Conservation (phyloP, 805 yeast species). For the Saccharomycopsis synnaedendra region DNA sequence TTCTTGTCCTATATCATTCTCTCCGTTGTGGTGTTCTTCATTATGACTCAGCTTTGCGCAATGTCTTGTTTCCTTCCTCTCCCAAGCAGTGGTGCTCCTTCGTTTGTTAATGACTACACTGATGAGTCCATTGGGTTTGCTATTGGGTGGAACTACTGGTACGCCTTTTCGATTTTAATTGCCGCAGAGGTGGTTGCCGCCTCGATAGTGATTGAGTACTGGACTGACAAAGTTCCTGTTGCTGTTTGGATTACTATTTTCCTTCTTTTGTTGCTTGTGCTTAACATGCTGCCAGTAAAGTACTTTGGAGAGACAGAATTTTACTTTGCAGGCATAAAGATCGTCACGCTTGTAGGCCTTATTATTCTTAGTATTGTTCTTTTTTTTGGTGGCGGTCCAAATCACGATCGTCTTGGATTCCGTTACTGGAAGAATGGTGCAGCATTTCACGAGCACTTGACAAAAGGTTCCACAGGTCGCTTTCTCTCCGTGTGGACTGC, state of each 20-base stretch:
- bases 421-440: conserved; percentile 40
- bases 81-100: conserved; percentile 48
- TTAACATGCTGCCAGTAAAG: conserved; percentile 40
- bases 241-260: conserved; percentile 38
- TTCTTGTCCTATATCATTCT: conserved; percentile 55
- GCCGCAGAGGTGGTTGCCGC: conserved; percentile 50
- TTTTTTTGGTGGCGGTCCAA: conserved; percentile 35
- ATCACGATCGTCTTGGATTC: conserved; percentile 48
- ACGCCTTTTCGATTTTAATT: conserved; percentile 40
- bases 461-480: conserved; percentile 45
- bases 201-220: conserved; percentile 39
- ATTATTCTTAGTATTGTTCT: conserved; percentile 31
- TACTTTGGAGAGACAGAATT: conserved; percentile 31
- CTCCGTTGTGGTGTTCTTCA: conserved; percentile 61
- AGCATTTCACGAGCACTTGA: conserved; percentile 32
- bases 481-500: conserved; percentile 56
- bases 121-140: conserved; percentile 50
- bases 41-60: conserved; percentile 60
- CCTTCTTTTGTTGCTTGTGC: conserved; percentile 28
- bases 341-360: conserved; percentile 34
- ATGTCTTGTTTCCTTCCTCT: conserved; percentile 58
- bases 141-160: conserved; percentile 41
- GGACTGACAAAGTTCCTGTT: conserved; percentile 34
- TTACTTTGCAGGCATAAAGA: conserved; percentile 33
- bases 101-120: conserved; percentile 44